Base-by-base conservation (phyloP, 1,284 basidiomycete species). In the Malassezia japonica region DNA sequence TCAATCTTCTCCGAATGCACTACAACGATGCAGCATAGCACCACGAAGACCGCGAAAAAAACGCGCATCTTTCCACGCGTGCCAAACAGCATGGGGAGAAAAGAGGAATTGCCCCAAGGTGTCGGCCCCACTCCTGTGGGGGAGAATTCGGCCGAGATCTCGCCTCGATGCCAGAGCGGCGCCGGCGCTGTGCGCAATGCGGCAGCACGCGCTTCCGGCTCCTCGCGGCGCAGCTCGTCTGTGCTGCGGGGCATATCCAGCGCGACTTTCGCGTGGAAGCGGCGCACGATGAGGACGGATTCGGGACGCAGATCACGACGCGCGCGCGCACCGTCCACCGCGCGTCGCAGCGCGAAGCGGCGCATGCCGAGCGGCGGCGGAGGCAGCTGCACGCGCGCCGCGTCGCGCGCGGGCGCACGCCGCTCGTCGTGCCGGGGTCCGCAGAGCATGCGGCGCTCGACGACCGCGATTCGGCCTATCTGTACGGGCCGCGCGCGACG, bases 141-240 rank as follows among this genome's bases (percentile, higher is more conserved):
- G 38, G 24, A n/a, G 6, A 4, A 13, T 6, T 40, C 38, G 38
- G 38, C 46, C 27, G 13, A 38, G 13, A 18, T 16, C 24, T 12
- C 8, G 20, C 6, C 21, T 8, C 18, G 32, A 48, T 48, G 47
- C 32, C 41, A 20, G 38, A 32, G 29, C 38, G 45, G 21, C 50
- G 50, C 28, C 47, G 39, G 33, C 35, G 40, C 29, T 53, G 50
- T 24, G 33, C 46, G 18, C 24, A 38, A 13, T 54, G 51, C 41
- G 51, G 51, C 36, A 54, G 51, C 41, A 31, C 31, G 34, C 39
- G 42, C 28, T 54, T 54, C 43, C 51, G 46, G n/a, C 34, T 54
- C 23, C 15, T 54, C 7, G 32, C 51, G 16, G 29, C 51, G 31
- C 51, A 54, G 46, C 41, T 54, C 6, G 51, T 54, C n/a, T 54